Percentiles rank a stretch among this genome's conserved stretches.
phyloP scores from a whole-genome alignment of 179 eudicot genomes.

The Drosera spatulata region DNA sequence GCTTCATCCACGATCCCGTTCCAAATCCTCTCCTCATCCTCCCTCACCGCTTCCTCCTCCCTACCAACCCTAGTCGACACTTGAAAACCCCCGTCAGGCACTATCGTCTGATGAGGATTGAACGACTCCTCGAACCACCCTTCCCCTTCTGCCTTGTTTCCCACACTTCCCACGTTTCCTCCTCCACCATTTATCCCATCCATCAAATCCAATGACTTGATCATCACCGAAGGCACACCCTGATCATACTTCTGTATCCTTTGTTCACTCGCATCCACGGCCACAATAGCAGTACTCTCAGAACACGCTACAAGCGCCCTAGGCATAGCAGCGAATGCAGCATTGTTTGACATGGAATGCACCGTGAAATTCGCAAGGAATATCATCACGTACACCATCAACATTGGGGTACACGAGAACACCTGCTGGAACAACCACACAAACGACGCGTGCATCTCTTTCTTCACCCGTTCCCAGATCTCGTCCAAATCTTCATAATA shows the following conservation, averaged over 20 bases:
- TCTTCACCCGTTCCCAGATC: constrained; percentile 46
- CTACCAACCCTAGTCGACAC: constrained; percentile 6
- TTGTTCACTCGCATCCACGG: background rate
- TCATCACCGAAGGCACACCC: constrained; percentile 6
- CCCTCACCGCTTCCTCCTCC: constrained; percentile 13
- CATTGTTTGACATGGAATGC: constrained; percentile 39
- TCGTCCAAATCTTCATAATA: constrained; percentile 68
- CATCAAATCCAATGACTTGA: constrained; percentile 21
- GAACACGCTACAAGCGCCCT: background rate
- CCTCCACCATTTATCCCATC: constrained; percentile 56
- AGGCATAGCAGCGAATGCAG: constrained; percentile 27
- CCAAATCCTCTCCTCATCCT: constrained; percentile 40
- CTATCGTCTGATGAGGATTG: background rate
- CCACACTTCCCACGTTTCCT: constrained; percentile 31
- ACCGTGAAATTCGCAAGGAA: constrained; percentile 85
- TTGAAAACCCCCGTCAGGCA: constrained; percentile 32
- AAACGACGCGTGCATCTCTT: constrained; percentile 78
- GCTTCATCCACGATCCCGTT: constrained; percentile 53
- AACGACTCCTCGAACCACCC: constrained; percentile 26
- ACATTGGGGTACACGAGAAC: constrained; percentile 75
- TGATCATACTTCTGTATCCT: constrained; percentile 20
- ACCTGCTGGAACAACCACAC: constrained; percentile 93
- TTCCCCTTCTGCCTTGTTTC: constrained; percentile 66
- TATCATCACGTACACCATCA: constrained; percentile 87
- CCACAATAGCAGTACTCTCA: background rate